These are phyloP conservation scores for Pythium grandisporangium DNA, from an alignment of 352 stramenopile species.

Conservation along the genomic window DNA sequence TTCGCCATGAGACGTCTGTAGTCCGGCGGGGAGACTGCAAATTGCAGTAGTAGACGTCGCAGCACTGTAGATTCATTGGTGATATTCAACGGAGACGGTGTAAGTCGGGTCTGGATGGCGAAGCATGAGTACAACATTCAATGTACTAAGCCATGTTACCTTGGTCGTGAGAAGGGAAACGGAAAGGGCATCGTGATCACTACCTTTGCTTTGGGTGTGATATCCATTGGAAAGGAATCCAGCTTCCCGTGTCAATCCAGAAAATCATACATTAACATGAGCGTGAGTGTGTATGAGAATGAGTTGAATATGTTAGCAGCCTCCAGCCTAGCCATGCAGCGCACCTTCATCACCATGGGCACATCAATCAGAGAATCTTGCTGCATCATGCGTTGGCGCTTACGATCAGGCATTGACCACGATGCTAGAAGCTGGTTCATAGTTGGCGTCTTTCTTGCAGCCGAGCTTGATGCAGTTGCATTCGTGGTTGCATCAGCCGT, in stretches of 20 bases:
- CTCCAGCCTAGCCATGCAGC: too few relatives aligned
- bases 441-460: not conserved
- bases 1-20: too few relatives aligned
- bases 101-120: too few relatives aligned
- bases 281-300: too few relatives aligned
- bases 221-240: conserved; percentile 42
- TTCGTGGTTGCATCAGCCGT: not conserved
- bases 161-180: conserved; percentile 50
- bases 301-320: too few relatives aligned
- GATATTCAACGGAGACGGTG: conserved; percentile 17
- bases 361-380: conserved; percentile 17
- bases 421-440: conserved; percentile 20
- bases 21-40: too few relatives aligned
- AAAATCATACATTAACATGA: too few relatives aligned
- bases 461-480: not conserved
- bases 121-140: too few relatives aligned
- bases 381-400: conserved; percentile 17
- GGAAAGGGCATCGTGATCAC: conserved; percentile 51
- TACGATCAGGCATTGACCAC: conserved; percentile 17
- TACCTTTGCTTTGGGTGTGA: conserved; percentile 45
- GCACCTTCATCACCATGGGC: conserved; percentile 21
- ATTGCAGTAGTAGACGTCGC: too few relatives aligned
- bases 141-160: conserved; percentile 32
- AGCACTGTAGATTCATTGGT: not conserved
- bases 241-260: too few relatives aligned